These are phyloP conservation scores for Macrolepiota albuminosa DNA, from an alignment of 768 basidiomycete species.

Conservation along the genomic window DNA sequence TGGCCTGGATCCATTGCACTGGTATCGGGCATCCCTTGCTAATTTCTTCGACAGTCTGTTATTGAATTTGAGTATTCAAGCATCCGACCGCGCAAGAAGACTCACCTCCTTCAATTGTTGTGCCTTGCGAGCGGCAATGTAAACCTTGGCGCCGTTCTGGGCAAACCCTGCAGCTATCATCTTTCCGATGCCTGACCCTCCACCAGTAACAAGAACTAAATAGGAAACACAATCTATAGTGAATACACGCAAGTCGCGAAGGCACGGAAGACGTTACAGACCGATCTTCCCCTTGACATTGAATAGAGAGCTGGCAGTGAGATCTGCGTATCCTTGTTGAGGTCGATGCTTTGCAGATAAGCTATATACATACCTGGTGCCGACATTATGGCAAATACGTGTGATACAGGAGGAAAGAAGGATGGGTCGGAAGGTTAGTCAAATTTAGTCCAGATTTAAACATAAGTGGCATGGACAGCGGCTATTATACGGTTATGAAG, in stretches of 20 bases:
- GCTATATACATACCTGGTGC: constrained; percentile 13
- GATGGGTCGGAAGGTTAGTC: neutral
- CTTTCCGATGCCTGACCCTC: constrained; percentile 78
- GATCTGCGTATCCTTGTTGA: constrained; percentile 30
- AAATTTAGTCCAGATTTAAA: constrained; percentile 5
- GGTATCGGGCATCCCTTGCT: constrained; percentile 56
- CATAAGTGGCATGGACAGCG: constrained; percentile 10
- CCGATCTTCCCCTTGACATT: constrained; percentile 68
- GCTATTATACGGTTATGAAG: constrained; percentile 14
- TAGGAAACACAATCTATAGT: neutral
- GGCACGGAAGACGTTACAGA: constrained; percentile 21
- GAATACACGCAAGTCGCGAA: neutral
- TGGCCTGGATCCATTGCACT: constrained; percentile 70
- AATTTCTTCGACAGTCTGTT: constrained; percentile 51
- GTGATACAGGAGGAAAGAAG: neutral
- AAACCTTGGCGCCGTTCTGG: constrained; percentile 84
- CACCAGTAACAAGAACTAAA: constrained; percentile 75
- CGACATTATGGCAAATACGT: constrained; percentile 13
- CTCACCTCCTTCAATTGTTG: constrained; percentile 68
- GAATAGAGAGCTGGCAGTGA: constrained; percentile 52
- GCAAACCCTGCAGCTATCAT: constrained; percentile 83
- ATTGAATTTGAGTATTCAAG: neutral
- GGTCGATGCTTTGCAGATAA: neutral
- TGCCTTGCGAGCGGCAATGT: constrained; percentile 86
- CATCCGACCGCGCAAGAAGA: neutral